Evolutionary conservation across 2,329 filamentous ascomycete genomes (phyloP), one percentile per base, ranked within the genome.

Genomic region (Alternaria sp.): DNA sequence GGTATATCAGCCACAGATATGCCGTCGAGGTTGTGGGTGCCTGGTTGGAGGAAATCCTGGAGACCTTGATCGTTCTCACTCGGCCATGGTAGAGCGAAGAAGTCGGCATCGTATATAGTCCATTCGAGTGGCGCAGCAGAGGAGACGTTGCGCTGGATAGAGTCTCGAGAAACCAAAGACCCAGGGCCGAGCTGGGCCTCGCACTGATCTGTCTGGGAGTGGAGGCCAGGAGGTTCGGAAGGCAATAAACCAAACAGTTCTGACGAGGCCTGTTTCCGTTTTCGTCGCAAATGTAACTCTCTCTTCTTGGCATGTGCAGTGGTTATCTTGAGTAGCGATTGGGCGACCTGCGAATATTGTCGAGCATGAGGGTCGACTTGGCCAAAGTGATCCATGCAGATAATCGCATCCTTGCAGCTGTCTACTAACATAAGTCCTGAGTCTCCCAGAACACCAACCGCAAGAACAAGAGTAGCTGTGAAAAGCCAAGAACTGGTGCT

Each of bases 61-160:
- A 74, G 55, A 3, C 69, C 71, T 51, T 70, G 72, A 28, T 74
- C 72, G 17, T 72, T 71, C 51, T 74, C 72, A 23, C 63, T 72
- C 11, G 67, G 58, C 72, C 72, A 74, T 3, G 72, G 68, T 39
- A 73, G 46, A 0, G 72, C 65, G 40, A 73, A 74, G 49, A 74
- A 73, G 37, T 74, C 71, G 2, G 70, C 67, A 56, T 74, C 72
- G 40, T 72, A 73, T 17, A 74, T 73, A 52, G 65, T 72, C 72
- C 72, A 74, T 33, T 73, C 72, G 17, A 63, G 50, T 21, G 66
- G 48, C 29, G 63, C 58, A 3, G 61, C 29, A 9, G 63, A 45
- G 9, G 61, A 26, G 11, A 48, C 39, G n/a, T 36, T 45, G 8
- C 54, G 56, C 13, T 61, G 61, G 3, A 52, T 45, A 8, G 59